phyloP scores from a whole-genome alignment of 1,284 basidiomycete genomes.

The Boletellus deceptivus region DNA sequence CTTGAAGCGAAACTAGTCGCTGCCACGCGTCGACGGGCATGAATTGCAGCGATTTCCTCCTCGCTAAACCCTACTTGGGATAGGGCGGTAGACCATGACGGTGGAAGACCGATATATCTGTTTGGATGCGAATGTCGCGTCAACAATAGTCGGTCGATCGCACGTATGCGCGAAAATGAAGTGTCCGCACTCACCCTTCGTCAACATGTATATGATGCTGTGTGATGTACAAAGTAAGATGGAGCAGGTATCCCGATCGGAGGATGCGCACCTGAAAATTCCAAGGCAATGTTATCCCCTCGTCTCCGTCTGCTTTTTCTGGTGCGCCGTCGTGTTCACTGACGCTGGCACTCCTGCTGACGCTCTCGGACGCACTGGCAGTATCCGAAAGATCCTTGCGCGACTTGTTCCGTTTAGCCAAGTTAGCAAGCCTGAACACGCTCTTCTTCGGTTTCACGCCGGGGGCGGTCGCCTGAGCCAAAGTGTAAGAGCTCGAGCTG shows the following conservation, averaged over 20 bases:
- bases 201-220: slow-evolving; percentile 80
- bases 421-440: slow-evolving; percentile 26
- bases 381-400: slow-evolving; percentile 33
- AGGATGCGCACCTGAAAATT: slow-evolving; percentile 62
- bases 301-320: slow-evolving; percentile 48
- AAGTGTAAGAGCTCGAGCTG: slow-evolving; percentile 14
- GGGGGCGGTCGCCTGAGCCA: slow-evolving; percentile 5
- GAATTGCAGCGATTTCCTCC: slow-evolving; percentile 65
- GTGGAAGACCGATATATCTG: slow-evolving; percentile 67
- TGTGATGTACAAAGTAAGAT: slow-evolving; percentile 2
- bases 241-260: neutral
- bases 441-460: slow-evolving; percentile 24
- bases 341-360: slow-evolving; percentile 12
- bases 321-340: slow-evolving; percentile 9
- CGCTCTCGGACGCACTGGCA: slow-evolving; percentile 10
- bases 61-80: slow-evolving; percentile 58
- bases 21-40: slow-evolving; percentile 47
- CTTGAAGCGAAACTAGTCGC: slow-evolving; percentile 28
- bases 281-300: slow-evolving; percentile 66
- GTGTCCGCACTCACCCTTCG: slow-evolving; percentile 52
- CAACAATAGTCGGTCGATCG: neutral
- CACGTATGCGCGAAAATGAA: slow-evolving; percentile 2
- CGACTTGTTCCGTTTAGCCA: slow-evolving; percentile 37
- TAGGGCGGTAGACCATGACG: slow-evolving; percentile 65
- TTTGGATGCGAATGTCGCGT: neutral